Percentiles rank a stretch among this genome's conserved stretches.
phyloP scores from a whole-genome alignment of 345 rosid genomes.

The Euphorbia lathyris region DNA sequence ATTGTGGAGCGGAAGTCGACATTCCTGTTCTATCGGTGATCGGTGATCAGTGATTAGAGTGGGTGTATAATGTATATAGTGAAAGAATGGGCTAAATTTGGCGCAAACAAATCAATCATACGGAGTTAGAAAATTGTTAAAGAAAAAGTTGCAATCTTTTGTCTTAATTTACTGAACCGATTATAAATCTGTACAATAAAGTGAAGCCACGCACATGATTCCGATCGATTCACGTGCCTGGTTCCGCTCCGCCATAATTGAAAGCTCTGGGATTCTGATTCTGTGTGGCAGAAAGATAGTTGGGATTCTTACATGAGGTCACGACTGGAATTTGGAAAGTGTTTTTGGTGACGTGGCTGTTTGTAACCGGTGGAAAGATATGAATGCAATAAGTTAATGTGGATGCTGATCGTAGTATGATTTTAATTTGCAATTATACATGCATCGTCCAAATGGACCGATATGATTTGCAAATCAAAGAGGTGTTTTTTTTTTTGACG shows the following conservation, averaged over 20 bases:
- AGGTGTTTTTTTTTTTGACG: background rate
- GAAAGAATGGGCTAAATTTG: background rate
- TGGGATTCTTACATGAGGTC: background rate
- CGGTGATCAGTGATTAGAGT: background rate
- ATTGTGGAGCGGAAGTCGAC: slow-evolving; percentile 10
- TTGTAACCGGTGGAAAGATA: background rate
- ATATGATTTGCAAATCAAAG: background rate
- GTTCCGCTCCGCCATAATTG: slow-evolving; percentile 1
- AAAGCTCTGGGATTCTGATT: background rate
- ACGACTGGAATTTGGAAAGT: background rate
- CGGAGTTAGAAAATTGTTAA: background rate
- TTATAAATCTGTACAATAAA: background rate
- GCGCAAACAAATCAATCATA: background rate
- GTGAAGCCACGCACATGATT: background rate
- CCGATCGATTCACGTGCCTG: slow-evolving; percentile 8
- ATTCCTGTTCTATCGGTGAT: slow-evolving; percentile 6
- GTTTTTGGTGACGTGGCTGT: background rate
- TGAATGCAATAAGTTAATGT: background rate
- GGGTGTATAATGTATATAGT: background rate
- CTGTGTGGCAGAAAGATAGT: background rate
- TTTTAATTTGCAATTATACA: background rate
- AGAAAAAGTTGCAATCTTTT: background rate
- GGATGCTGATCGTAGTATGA: background rate
- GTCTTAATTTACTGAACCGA: background rate
- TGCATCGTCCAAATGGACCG: background rate